These are phyloP conservation scores for Fusarium sambucinum DNA, from an alignment of 2,329 filamentous ascomycete genomes.

Conservation along the genomic window DNA sequence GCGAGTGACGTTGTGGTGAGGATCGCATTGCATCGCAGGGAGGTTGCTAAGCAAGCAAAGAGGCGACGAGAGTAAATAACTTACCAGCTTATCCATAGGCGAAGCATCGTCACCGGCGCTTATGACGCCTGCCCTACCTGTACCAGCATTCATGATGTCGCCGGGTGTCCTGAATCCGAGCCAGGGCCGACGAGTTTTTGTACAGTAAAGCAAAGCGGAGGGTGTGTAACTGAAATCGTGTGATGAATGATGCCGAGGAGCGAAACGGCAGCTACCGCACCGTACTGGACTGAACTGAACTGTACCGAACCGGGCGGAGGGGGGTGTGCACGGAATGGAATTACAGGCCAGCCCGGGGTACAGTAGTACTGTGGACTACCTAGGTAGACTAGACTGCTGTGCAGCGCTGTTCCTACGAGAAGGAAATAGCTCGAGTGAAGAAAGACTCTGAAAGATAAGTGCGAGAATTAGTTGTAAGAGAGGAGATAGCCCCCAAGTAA, in stretches of 20 bases:
- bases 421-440: conserved; percentile 8
- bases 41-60: conserved; percentile 18
- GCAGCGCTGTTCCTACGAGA: conserved; percentile 18
- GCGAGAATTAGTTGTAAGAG: conserved; percentile 8
- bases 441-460: neutral
- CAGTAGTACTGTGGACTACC: conserved; percentile 21
- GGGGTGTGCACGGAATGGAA: conserved; percentile 48
- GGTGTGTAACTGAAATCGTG: conserved; percentile 53
- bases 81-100: conserved; percentile 70
- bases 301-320: conserved; percentile 33
- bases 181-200: conserved; percentile 45
- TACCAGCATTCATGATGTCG: conserved; percentile 57
- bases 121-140: conserved; percentile 69
- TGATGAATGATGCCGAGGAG: conserved; percentile 52
- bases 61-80: conserved; percentile 46
- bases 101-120: conserved; percentile 64
- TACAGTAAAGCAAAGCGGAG: conserved; percentile 40
- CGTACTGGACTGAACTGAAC: conserved; percentile 1
- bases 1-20: conserved; percentile 3
- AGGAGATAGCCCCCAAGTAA: conserved; percentile 3
- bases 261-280: conserved; percentile 46
- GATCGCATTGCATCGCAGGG: conserved; percentile 28
- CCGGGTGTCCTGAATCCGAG: conserved; percentile 43
- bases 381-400: conserved; percentile 9
- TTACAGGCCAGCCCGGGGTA: conserved; percentile 39